These are phyloP conservation scores for Raphanus hybrid DNA, from an alignment of 441 rosid species.

Conservation along the genomic window DNA sequence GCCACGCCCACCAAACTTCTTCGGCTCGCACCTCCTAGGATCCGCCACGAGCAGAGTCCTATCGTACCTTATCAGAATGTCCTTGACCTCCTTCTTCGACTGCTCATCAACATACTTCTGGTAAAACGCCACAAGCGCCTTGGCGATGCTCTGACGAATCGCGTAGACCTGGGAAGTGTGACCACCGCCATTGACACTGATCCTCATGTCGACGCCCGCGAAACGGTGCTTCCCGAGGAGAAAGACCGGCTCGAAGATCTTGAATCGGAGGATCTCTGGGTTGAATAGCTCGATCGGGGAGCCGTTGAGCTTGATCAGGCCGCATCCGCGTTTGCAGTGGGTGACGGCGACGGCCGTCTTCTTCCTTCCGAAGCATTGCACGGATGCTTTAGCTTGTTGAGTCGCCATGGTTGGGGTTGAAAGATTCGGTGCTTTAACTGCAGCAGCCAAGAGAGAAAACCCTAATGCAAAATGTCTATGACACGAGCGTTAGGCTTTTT, in stretches of 20 bases:
- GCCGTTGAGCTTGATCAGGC: conserved; percentile 4
- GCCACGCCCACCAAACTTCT: conserved; percentile 4
- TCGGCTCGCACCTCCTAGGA: conserved; percentile 10
- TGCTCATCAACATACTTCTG: conserved; percentile 2
- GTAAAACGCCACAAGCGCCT: background rate
- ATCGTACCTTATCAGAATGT: background rate
- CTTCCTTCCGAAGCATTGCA: conserved; percentile 2
- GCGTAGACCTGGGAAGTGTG: conserved; percentile 7
- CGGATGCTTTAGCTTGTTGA: background rate
- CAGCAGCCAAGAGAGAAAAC: background rate
- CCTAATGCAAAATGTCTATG: background rate
- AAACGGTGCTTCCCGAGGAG: background rate
- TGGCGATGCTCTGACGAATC: background rate
- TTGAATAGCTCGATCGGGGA: background rate
- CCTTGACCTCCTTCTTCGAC: background rate
- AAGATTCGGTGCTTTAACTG: background rate
- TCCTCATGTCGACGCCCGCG: background rate
- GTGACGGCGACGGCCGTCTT: conserved; percentile 7
- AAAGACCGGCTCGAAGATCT: background rate
- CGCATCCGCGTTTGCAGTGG: background rate
- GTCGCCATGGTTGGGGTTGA: background rate
- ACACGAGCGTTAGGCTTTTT: background rate
- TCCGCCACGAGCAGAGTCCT: conserved; percentile 6
- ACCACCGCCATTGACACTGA: background rate
- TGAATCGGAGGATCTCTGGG: background rate